Percentiles rank a stretch among this genome's conserved stretches.
These are phyloP conservation scores for Claviceps quebecensis DNA, from an alignment of 2,329 filamentous ascomycete genomes.

Conservation along the genomic window DNA sequence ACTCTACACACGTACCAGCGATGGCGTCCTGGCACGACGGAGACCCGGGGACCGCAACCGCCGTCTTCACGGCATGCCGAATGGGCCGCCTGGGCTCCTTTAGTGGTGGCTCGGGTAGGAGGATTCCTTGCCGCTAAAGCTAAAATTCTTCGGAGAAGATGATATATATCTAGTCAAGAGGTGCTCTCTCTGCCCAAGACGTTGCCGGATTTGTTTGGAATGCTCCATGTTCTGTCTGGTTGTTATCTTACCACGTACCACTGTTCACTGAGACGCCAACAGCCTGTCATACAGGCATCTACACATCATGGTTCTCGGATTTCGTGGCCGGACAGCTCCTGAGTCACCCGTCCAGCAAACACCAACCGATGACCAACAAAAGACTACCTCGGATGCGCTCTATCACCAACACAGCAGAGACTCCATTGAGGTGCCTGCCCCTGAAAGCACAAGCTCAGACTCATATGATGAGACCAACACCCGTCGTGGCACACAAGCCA, in stretches of 20 bases:
- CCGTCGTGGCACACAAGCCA: slow-evolving; percentile 5
- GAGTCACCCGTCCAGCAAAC: neutral
- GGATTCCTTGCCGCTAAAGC: neutral
- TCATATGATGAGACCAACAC: slow-evolving; percentile 4
- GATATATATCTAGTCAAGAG: neutral
- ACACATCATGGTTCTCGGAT: slow-evolving; percentile 1
- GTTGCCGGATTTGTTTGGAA: neutral
- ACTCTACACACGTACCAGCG: no score
- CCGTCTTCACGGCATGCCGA: neutral
- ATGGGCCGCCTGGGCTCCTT: neutral
- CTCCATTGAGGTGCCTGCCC: neutral
- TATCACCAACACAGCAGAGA: neutral
- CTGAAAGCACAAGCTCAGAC: neutral
- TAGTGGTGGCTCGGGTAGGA: neutral
- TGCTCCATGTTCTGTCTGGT: neutral
- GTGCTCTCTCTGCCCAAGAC: neutral
- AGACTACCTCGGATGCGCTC: neutral
- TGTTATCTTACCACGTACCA: neutral
- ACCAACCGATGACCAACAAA: neutral
- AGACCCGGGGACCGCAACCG: neutral
- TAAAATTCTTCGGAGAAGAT: neutral
- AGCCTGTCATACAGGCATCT: neutral
- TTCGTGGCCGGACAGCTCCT: neutral
- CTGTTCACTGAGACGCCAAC: neutral
- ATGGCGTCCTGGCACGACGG: neutral